These are phyloP conservation scores for Dioscorea alata DNA, from an alignment of 106 monocot genomes.

Conservation along the genomic window DNA sequence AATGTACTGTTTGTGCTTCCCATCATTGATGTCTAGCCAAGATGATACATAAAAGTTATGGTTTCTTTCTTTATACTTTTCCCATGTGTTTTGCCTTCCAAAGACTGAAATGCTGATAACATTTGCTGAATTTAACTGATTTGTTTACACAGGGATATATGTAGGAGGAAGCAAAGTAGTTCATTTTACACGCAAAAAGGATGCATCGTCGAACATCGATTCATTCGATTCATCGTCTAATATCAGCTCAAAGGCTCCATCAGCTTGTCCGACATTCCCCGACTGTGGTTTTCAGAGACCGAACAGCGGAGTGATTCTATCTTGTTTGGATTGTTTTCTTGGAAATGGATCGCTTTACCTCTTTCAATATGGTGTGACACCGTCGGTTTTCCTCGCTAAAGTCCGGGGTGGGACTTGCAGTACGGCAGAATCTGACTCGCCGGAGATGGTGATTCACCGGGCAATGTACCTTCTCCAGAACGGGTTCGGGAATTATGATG, in stretches of 20 bases:
- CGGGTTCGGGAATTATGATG: constrained; percentile 79
- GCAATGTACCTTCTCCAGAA: constrained; percentile 83
- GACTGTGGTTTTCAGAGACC: constrained; percentile 88
- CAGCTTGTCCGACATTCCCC: constrained; percentile 54
- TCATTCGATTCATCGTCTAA: constrained; percentile 14
- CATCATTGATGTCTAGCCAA: neutral
- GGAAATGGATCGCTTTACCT: constrained; percentile 58
- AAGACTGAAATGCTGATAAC: too few relatives aligned
- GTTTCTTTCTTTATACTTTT: too few relatives aligned
- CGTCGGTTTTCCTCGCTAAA: constrained; percentile 67
- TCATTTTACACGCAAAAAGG: constrained; percentile 87
- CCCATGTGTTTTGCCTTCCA: too few relatives aligned
- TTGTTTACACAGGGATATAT: constrained; percentile 58
- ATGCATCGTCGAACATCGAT: constrained; percentile 18
- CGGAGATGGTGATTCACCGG: constrained; percentile 50
- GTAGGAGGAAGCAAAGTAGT: constrained; percentile 93
- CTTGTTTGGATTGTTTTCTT: constrained; percentile 93
- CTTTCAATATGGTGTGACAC: constrained; percentile 74
- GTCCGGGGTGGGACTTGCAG: constrained; percentile 88
- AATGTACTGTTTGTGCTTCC: neutral
- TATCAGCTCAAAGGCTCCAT: constrained; percentile 7
- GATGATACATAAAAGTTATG: too few relatives aligned
- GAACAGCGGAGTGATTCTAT: constrained; percentile 65
- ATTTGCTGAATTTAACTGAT: too few relatives aligned
- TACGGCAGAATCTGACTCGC: constrained; percentile 48